Conservation (phyloP, 2,329 filamentous ascomycete genomes). For the Aspergillus quadricinctus region DNA sequence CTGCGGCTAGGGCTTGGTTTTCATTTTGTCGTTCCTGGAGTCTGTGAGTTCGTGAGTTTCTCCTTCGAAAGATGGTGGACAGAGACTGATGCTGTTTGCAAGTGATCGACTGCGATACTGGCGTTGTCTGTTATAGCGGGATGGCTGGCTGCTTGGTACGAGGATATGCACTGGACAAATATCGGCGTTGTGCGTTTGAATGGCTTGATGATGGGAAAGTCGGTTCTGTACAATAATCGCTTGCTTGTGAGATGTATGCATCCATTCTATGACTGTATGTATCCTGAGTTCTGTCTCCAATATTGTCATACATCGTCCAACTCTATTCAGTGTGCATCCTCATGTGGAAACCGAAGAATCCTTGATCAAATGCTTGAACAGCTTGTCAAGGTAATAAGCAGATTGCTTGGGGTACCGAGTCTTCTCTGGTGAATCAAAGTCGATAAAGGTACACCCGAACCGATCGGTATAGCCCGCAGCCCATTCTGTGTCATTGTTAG, state of each 20-base stretch:
- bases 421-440: slow-evolving; percentile 70
- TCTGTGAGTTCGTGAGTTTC: background rate
- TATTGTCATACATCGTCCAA: background rate
- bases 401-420: slow-evolving; percentile 70
- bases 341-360: background rate
- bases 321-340: background rate
- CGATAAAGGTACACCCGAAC: slow-evolving; percentile 73
- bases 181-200: background rate
- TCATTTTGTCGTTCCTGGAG: background rate
- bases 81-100: background rate
- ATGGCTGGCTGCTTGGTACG: background rate
- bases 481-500: slow-evolving; percentile 54
- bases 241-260: background rate
- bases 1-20: background rate
- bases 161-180: background rate
- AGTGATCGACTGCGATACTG: background rate
- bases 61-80: background rate
- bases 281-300: background rate
- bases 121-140: background rate
- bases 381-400: slow-evolving; percentile 61
- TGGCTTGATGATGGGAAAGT: background rate
- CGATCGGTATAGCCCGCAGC: slow-evolving; percentile 76
- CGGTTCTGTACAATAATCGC: background rate
- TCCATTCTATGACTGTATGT: background rate
- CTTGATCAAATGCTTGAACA: slow-evolving; percentile 62